Conservation (phyloP, 2,329 filamentous ascomycete genomes). For the Ceratocystis harringtonii region DNA sequence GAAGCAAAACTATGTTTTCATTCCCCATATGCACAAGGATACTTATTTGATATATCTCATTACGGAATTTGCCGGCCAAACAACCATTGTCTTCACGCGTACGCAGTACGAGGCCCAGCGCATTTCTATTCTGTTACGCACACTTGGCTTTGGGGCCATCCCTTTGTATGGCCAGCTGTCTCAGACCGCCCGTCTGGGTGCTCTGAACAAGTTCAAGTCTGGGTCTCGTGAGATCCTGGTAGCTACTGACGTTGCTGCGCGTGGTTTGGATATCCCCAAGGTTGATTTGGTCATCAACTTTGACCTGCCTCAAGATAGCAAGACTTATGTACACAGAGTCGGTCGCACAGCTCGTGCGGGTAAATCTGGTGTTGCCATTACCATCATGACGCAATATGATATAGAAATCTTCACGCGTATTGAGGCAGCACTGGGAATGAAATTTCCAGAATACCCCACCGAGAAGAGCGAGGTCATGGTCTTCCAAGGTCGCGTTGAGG, state of each 20-base stretch:
- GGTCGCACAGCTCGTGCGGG: slow-evolving; percentile 79
- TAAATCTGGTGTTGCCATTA: slow-evolving; percentile 68
- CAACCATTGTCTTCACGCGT: slow-evolving; percentile 76
- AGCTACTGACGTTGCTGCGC: slow-evolving; percentile 83
- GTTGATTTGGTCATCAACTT: slow-evolving; percentile 80
- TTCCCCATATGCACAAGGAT: slow-evolving; percentile 78
- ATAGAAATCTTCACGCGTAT: slow-evolving; percentile 67
- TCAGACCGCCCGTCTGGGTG: slow-evolving; percentile 72
- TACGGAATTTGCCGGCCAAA: slow-evolving; percentile 76
- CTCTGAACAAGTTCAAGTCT: slow-evolving; percentile 77
- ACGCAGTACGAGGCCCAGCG: slow-evolving; percentile 87
- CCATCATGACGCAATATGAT: slow-evolving; percentile 76
- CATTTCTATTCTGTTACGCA: slow-evolving; percentile 64
- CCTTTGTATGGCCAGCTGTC: slow-evolving; percentile 85
- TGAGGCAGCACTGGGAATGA: slow-evolving; percentile 65
- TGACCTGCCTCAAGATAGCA: slow-evolving; percentile 69
- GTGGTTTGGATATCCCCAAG: slow-evolving; percentile 84
- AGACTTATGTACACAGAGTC: slow-evolving; percentile 83
- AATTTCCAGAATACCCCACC: slow-evolving; percentile 52
- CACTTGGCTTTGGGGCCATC: slow-evolving; percentile 78
- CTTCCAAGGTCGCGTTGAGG: slow-evolving; percentile 60
- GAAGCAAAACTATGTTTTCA: slow-evolving; percentile 72
- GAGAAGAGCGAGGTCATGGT: slow-evolving; percentile 77
- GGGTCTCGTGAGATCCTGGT: slow-evolving; percentile 74
- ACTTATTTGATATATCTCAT: slow-evolving; percentile 73